phyloP scores from a whole-genome alignment of 1,139 yeast species.

The Diutina pseudorugosa region DNA sequence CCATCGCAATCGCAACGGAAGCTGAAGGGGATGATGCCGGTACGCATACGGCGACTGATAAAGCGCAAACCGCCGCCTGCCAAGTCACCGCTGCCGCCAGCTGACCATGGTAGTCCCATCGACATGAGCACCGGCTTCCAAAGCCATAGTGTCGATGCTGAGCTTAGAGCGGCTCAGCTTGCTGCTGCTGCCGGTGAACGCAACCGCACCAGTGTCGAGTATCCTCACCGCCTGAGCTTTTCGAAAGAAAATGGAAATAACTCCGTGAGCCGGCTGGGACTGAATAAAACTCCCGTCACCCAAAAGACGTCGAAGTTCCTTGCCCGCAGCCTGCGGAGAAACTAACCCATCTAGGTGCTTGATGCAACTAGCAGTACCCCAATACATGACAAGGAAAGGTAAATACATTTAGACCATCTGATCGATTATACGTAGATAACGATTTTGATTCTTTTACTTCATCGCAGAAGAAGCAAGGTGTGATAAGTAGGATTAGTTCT shows the following conservation, averaged over 20 bases:
- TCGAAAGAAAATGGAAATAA: background rate
- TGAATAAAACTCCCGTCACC: conserved; percentile 16
- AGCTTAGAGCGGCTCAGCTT: conserved; percentile 1
- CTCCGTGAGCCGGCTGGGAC: background rate
- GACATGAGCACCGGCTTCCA: conserved; percentile 1
- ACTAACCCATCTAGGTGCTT: background rate
- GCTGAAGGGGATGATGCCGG: background rate
- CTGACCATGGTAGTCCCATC: background rate
- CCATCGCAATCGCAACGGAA: background rate
- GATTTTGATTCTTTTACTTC: too few species aligned
- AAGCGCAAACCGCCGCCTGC: background rate
- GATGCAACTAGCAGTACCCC: background rate
- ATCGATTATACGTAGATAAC: too few species aligned
- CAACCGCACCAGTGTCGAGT: background rate
- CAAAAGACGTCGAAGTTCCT: conserved; percentile 31
- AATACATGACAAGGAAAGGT: background rate
- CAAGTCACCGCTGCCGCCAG: background rate
- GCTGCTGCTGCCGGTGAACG: conserved; percentile 1
- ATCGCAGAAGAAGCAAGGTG: too few species aligned
- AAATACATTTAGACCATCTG: too few species aligned
- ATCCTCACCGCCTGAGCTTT: background rate
- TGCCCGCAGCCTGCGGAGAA: conserved; percentile 23
- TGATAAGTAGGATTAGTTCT: too few species aligned
- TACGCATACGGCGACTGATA: background rate
- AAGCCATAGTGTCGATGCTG: background rate